These are phyloP conservation scores for Benincasa hispida DNA, from an alignment of 306 rosid genomes.

Conservation along the genomic window DNA sequence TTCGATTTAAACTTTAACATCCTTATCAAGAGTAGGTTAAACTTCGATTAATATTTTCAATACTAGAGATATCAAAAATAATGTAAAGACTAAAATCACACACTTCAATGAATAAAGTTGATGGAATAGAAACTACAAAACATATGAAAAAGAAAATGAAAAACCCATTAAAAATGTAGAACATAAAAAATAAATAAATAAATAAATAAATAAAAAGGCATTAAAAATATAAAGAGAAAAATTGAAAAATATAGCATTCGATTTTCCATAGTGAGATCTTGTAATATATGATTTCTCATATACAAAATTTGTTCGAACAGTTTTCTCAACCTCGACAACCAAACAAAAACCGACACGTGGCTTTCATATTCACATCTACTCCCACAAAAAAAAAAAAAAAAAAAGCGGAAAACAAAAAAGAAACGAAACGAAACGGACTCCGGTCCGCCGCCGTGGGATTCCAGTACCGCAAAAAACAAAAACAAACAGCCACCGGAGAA, in stretches of 20 bases:
- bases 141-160: not conserved
- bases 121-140: not conserved
- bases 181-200: not conserved
- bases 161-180: not conserved
- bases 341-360: not conserved
- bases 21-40: no score
- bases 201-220: not conserved
- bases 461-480: not conserved
- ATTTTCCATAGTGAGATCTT: not conserved
- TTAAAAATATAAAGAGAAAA: not conserved
- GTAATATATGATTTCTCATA: constrained; percentile 5
- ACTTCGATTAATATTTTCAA: no score
- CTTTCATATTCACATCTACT: not conserved
- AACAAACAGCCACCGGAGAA: not conserved
- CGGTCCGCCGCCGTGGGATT: not conserved
- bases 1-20: no score
- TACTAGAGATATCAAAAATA: not conserved
- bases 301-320: not conserved
- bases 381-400: not conserved
- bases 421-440: not conserved
- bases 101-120: not conserved
- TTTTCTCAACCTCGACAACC: not conserved
- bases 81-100: not conserved
- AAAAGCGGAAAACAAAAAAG: not conserved
- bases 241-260: not conserved